Base-by-base conservation (phyloP, 495 filamentous ascomycete genomes). In the Penicillium silybi region DNA sequence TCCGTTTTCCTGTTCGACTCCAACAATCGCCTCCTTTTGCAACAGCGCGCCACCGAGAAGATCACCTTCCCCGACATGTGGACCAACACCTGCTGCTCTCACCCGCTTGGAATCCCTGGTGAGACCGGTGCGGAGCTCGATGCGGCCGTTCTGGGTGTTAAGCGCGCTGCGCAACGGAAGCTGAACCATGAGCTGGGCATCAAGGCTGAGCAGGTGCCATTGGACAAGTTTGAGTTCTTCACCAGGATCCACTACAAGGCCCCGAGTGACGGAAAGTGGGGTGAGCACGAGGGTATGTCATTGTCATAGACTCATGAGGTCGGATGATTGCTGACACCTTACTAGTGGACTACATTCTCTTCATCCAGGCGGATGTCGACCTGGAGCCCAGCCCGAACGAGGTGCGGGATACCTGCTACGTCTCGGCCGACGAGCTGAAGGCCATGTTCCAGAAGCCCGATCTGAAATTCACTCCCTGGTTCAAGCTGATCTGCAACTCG, bases 1-100 rank as follows among this genome's bases (percentile, higher is more conserved):
- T 97, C 92, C 41, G 88, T 92, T 57, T 99, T 97, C 77, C 84
- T 99, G 57, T 99, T 99, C 78, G 88, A 97, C 68, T 81, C 80
- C 32, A 80, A 92, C 55, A 88, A 91, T 61, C 85, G 89, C 61
- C 77, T 99, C 56, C 85, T 97, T 37, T 84, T 99, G 26, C 93
- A 99, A 71, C 93, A 97, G 75, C 87, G 93, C 58, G 93, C 93
- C 42, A 75, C 87, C 40, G 92, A 97, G 75, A 99, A 99, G 78
- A 99, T 99, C 69, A 99, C 93, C 15, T 99, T 99, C 76, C 93
- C 93, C 27, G 88, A 91, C 66, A 92, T 96, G 89, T 99, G 93
- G 93, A 99, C 93, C 50, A 99, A 99, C 72, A 99, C 93, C 35
- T 99, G 93, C 80, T 99, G 93, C 77, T 99, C 93, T 26, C 93